These are phyloP conservation scores for Colletotrichum tamarilloi DNA, from an alignment of 2,329 filamentous ascomycete species.

Conservation along the genomic window DNA sequence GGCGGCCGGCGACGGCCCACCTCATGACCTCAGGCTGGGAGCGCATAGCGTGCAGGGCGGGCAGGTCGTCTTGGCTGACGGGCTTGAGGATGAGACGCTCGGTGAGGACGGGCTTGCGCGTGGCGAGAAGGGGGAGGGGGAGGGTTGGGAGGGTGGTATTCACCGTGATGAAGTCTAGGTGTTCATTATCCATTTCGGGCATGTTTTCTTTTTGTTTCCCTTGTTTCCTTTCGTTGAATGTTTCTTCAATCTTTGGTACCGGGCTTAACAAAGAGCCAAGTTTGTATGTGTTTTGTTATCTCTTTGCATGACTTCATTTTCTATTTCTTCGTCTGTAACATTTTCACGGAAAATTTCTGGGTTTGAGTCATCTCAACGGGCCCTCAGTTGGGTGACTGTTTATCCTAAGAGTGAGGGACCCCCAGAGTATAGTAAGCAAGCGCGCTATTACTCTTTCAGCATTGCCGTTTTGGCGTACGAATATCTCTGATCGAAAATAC, in stretches of 20 bases:
- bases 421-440: no score
- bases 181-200: slow-evolving; percentile 19
- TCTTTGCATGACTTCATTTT: not conserved
- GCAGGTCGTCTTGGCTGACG: slow-evolving; percentile 60
- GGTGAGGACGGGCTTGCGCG: slow-evolving; percentile 57
- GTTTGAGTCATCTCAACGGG: not conserved
- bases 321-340: not conserved
- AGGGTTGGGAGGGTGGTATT: slow-evolving; percentile 59
- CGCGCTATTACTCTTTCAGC: not conserved
- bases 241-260: not conserved
- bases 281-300: not conserved
- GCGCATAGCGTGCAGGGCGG: slow-evolving; percentile 63
- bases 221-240: no score
- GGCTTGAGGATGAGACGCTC: slow-evolving; percentile 67
- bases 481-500: not conserved
- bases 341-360: not conserved
- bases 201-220: not conserved
- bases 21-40: slow-evolving; percentile 71
- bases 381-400: not conserved
- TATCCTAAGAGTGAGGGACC: not conserved
- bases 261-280: not conserved
- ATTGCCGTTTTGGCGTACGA: not conserved
- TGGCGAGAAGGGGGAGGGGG: slow-evolving; percentile 53
- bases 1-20: slow-evolving; percentile 58
- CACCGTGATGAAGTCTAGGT: slow-evolving; percentile 49